A percentile compares a stretch with the other conserved stretches of the same genome.
These are phyloP conservation scores for Globisporangium mamillatum DNA, from an alignment of 352 stramenopile species.

Conservation along the genomic window DNA sequence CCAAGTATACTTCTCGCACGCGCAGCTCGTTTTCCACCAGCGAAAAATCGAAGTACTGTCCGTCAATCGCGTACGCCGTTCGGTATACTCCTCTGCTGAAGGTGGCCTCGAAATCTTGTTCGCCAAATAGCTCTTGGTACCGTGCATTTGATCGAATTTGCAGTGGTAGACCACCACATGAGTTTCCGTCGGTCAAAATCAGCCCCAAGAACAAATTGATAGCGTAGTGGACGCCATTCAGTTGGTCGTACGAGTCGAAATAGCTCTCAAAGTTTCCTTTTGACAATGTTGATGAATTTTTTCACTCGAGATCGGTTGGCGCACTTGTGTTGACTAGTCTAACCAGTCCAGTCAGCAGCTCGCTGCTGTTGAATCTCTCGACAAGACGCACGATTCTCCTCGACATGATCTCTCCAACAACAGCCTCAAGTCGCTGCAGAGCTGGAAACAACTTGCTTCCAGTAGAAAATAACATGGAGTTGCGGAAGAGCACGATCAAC, in stretches of 20 bases:
- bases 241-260: constrained; percentile 25
- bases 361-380: no score
- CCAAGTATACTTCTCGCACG: constrained; percentile 30
- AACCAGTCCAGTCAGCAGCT: no score
- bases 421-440: constrained; percentile 5
- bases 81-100: constrained; percentile 27
- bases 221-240: constrained; percentile 26
- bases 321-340: no score
- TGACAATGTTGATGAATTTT: neutral
- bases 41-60: constrained; percentile 39
- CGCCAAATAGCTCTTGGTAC: constrained; percentile 45
- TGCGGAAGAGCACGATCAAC: constrained; percentile 45
- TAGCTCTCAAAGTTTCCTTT: constrained; percentile 21
- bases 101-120: constrained; percentile 51
- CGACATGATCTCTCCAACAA: constrained; percentile 37
- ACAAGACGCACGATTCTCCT: constrained; percentile 12
- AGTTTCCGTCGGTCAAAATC: constrained; percentile 39
- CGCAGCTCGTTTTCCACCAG: constrained; percentile 23
- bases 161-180: constrained; percentile 33
- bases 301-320: no score
- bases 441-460: neutral
- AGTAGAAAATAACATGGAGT: constrained; percentile 18
- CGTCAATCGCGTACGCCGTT: constrained; percentile 23
- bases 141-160: constrained; percentile 27
- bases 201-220: constrained; percentile 52